Percentiles rank a stretch among this genome's conserved stretches.
These are phyloP conservation scores for Hippophae rhamnoides DNA, from an alignment of 306 rosid genomes.

Conservation along the genomic window DNA sequence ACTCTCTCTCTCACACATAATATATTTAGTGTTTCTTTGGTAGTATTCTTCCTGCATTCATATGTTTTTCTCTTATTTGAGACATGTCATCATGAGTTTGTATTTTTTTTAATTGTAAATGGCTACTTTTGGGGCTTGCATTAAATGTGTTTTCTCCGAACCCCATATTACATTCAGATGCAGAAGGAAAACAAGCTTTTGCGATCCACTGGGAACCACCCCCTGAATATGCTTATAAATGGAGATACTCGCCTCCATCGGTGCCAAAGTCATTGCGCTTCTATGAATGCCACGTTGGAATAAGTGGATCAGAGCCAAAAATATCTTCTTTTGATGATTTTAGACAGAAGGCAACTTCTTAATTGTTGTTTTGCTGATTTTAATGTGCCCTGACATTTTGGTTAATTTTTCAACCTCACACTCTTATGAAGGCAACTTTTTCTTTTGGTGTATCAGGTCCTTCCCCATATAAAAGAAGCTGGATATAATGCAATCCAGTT, in stretches of 20 bases:
- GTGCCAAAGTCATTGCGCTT: constrained; percentile 64
- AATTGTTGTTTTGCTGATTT: constrained; percentile 2
- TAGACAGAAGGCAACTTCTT: constrained; percentile 41
- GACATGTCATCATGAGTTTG: not conserved
- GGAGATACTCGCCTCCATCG: constrained; percentile 60
- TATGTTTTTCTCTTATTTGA: not conserved
- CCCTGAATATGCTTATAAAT: constrained; percentile 66
- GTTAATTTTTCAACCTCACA: constrained; percentile 15
- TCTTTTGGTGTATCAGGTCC: constrained; percentile 45
- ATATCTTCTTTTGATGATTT: constrained; percentile 75
- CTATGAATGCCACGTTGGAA: constrained; percentile 95
- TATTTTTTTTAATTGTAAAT: not conserved
- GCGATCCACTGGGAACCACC: constrained; percentile 99
- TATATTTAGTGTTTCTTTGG: constrained; percentile 1
- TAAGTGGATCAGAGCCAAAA: constrained; percentile 82
- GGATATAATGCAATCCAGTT: constrained; percentile 88
- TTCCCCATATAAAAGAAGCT: constrained; percentile 81
- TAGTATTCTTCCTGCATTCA: not conserved
- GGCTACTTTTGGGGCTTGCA: not conserved
- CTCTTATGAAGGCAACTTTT: not conserved
- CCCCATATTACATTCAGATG: constrained; percentile 31
- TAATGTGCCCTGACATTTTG: constrained; percentile 7
- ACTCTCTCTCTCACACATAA: not conserved
- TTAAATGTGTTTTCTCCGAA: constrained; percentile 10
- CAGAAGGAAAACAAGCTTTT: constrained; percentile 64